These are phyloP conservation scores for Trichoderma koningii DNA, from an alignment of 2,329 filamentous ascomycete species.

Conservation along the genomic window DNA sequence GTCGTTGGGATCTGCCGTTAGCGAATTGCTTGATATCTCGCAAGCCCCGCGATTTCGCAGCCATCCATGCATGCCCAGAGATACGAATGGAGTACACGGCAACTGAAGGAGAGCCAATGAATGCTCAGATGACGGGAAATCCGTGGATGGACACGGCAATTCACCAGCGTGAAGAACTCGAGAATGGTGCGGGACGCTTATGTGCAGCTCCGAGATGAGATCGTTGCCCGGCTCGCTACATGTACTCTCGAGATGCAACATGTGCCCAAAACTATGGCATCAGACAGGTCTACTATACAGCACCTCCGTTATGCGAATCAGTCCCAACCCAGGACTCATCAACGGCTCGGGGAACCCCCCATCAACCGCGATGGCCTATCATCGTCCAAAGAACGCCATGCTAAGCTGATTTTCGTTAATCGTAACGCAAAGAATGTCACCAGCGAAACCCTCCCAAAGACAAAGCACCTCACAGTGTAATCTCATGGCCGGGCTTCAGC, in stretches of 20 bases:
- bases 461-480: constrained; percentile 33
- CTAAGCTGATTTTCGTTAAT: constrained; percentile 27
- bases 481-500: constrained; percentile 45
- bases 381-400: constrained; percentile 26
- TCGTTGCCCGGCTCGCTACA: neutral
- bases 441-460: constrained; percentile 1
- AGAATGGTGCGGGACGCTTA: too few species aligned
- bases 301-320: neutral
- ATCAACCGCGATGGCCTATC: constrained; percentile 1
- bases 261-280: neutral
- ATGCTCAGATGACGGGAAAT: too few species aligned
- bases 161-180: too few species aligned
- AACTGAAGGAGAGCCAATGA: too few species aligned
- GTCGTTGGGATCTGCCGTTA: constrained; percentile 13
- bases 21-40: constrained; percentile 19
- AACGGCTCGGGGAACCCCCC: neutral
- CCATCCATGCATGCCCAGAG: constrained; percentile 1
- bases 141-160: too few species aligned
- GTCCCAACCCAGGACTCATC: constrained; percentile 4
- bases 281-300: constrained; percentile 1
- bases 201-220: neutral
- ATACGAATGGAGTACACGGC: too few species aligned
- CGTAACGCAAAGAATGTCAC: constrained; percentile 17
- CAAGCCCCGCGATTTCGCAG: constrained; percentile 9
- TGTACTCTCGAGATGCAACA: constrained; percentile 3